Evolutionary conservation across 2,329 filamentous ascomycete genomes (phyloP), one percentile per base, ranked within the genome.

Genomic region (Aspergillus japonicus): DNA sequence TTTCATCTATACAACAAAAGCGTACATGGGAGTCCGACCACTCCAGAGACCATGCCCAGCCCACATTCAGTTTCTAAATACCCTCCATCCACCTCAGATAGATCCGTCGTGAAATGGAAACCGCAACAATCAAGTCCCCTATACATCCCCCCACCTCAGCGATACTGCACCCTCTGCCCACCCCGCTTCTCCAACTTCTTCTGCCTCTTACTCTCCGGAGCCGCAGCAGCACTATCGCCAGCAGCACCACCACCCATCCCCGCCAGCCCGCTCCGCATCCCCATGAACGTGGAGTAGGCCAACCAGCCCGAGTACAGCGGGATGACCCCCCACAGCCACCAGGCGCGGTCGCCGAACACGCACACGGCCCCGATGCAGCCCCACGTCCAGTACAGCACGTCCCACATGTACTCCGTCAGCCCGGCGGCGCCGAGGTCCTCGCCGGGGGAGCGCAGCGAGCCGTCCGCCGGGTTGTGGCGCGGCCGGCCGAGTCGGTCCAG

Each of bases 401-500:
- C 95, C 84, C 96, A 99, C 89, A 98, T 91, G 81, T 96, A 98
- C 78, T 97, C 95, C 11, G 94, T 98, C 80, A 99, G 79, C 4
- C 95, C 95, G 35, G 89, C 85, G 10, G 92, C 91, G 56, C 90
- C 87, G 54, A 99, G 85, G 75, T 99, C 95, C 74, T 98, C 93
- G 48, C 95, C 94, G 0, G 91, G 82, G 33, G 84, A 86, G 73
- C 86, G 87, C 62, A 98, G 81, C n/a, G 88, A 82, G 14, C 82
- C 83, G 51, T 86, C 87, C 26, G 80, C 78, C 23, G 87, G 74
- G 65, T 87, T 85, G 73, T 88, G 90, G 62, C 82, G 87, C 24
- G 95, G 95, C 10, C 94, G 90, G 12, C 91, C 92, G 7, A 92
- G 87, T 50, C 85, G 84, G 77, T 99, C 95, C 63, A 99, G 88